A percentile compares a stretch with the other conserved stretches of the same genome.
These are phyloP conservation scores for Rubus parviflorus DNA, from an alignment of 306 rosid species.

Conservation along the genomic window DNA sequence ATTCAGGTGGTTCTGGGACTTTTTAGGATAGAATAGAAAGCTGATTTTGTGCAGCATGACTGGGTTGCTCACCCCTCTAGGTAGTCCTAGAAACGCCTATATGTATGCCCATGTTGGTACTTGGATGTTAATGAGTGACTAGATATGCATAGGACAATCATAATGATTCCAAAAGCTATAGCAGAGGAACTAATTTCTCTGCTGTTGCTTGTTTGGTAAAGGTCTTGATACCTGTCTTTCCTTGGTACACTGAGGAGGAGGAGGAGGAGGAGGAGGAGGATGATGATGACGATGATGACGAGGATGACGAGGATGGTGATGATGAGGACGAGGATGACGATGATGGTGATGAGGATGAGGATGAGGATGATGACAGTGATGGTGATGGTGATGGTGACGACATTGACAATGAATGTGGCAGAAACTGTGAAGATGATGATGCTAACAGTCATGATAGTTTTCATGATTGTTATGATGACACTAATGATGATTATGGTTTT, in stretches of 20 bases:
- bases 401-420: neutral
- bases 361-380: neutral
- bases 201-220: conserved; percentile 66
- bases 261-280: conserved; percentile 17
- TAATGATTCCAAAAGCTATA: conserved; percentile 33
- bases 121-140: neutral
- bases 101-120: conserved; percentile 6
- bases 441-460: neutral
- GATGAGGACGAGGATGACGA: neutral
- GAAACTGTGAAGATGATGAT: neutral
- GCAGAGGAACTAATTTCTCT: conserved; percentile 83
- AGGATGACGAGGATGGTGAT: neutral
- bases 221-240: conserved; percentile 47
- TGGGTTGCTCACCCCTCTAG: neutral
- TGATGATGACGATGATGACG: neutral
- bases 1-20: conserved; percentile 2
- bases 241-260: conserved; percentile 47
- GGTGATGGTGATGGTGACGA: neutral
- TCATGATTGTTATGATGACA: conserved; percentile 36
- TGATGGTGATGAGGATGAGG: neutral
- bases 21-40: neutral
- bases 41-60: neutral
- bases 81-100: conserved; percentile 6
- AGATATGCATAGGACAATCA: conserved; percentile 24
- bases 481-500: conserved; percentile 39